Percentiles rank a stretch among this genome's conserved stretches.
phyloP scores from a whole-genome alignment of 805 yeast genomes.

The Lachancea nothofagi region DNA sequence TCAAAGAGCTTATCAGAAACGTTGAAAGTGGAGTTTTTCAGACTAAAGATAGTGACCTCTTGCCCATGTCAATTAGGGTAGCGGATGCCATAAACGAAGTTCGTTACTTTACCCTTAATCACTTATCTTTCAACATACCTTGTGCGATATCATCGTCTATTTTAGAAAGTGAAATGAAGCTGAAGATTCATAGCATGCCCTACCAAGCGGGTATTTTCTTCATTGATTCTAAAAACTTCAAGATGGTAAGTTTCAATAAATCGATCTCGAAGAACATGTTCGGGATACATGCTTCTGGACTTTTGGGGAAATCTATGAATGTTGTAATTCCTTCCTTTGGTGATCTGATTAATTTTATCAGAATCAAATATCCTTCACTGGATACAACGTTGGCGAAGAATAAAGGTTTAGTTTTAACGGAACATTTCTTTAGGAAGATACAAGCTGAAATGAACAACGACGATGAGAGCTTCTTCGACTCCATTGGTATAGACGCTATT shows the following conservation, averaged over 20 bases:
- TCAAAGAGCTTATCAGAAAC: conserved; percentile 24
- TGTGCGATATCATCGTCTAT: conserved; percentile 66
- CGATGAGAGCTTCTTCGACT: conserved; percentile 50
- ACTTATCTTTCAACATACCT: conserved; percentile 48
- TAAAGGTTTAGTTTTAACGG: conserved; percentile 77
- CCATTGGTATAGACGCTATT: conserved; percentile 61
- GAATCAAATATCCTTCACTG: conserved; percentile 36
- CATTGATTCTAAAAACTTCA: conserved; percentile 45
- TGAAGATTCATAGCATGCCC: conserved; percentile 72
- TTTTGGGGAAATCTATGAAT: conserved; percentile 47
- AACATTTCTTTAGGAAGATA: conserved; percentile 77
- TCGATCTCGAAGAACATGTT: conserved; percentile 75
- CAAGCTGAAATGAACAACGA: conserved; percentile 41
- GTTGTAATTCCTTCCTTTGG: conserved; percentile 59
- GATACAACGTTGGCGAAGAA: conserved; percentile 36
- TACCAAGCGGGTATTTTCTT: conserved; percentile 84
- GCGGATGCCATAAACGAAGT: conserved; percentile 46
- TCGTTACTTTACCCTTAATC: conserved; percentile 58
- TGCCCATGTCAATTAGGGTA: conserved; percentile 34
- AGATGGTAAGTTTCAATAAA: conserved; percentile 66
- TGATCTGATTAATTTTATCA: conserved; percentile 31
- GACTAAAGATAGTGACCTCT: conserved; percentile 26
- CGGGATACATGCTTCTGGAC: conserved; percentile 49
- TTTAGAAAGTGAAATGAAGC: conserved; percentile 44
- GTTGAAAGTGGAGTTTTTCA: conserved; percentile 25